phyloP scores from a whole-genome alignment of 2,329 filamentous ascomycete species.

The Penicillium sp. region DNA sequence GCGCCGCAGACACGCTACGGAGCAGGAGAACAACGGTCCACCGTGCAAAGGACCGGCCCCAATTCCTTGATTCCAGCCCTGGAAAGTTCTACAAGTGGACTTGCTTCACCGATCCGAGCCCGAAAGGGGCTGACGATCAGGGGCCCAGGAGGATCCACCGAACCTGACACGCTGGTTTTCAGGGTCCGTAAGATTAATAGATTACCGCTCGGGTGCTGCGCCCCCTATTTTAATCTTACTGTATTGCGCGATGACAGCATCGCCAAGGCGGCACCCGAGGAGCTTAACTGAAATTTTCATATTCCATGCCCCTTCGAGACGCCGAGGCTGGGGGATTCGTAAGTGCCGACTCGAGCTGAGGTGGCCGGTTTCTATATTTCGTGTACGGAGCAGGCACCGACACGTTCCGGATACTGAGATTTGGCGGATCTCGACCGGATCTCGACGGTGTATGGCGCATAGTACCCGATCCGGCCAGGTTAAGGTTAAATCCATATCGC shows the following conservation, averaged over 20 bases:
- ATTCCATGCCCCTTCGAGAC: background rate
- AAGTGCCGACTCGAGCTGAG: background rate
- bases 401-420: background rate
- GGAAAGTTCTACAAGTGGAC: conserved; percentile 2
- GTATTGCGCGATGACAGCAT: conserved; percentile 8
- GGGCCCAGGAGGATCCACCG: conserved; percentile 11
- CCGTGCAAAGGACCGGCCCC: background rate
- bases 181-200: conserved; percentile 10
- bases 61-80: conserved; percentile 1
- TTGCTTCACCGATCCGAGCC: background rate
- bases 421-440: background rate
- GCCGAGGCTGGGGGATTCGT: background rate
- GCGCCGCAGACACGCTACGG: background rate
- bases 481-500: background rate
- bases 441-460: background rate
- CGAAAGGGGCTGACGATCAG: conserved; percentile 15
- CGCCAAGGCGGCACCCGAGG: conserved; percentile 14
- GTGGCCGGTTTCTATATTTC: no score
- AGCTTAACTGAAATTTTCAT: conserved; percentile 11
- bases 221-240: conserved; percentile 6
- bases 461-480: background rate
- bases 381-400: no score
- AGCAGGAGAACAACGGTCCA: background rate
- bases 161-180: conserved; percentile 8
- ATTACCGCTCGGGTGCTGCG: background rate